phyloP scores from a whole-genome alignment of 192 early-diverging fungal species.

The Backusella westeae region DNA sequence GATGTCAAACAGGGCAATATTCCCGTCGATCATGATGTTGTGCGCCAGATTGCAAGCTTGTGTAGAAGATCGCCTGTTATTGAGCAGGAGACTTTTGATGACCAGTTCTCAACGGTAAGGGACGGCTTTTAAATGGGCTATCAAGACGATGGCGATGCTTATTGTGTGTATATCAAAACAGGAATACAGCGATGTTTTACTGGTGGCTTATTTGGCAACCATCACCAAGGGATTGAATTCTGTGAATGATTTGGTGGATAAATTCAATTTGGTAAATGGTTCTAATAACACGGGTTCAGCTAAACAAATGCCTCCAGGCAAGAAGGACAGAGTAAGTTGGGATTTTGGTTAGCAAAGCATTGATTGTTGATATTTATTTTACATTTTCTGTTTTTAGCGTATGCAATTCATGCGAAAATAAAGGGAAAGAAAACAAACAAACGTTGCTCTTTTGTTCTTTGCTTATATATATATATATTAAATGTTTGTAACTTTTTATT shows the following conservation, averaged over 20 bases:
- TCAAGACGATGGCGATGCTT: neutral
- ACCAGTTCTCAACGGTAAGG: conserved; percentile 68
- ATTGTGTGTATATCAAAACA: conserved; percentile 23
- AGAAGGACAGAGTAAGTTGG: conserved; percentile 7
- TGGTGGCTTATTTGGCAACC: conserved; percentile 71
- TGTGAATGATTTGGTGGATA: conserved; percentile 65
- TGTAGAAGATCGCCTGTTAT: conserved; percentile 71
- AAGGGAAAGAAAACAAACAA: neutral
- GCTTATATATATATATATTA: neutral
- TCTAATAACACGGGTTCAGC: neutral
- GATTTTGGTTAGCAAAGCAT: too few relatives aligned
- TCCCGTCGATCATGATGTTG: conserved; percentile 67
- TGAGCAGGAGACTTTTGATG: conserved; percentile 60
- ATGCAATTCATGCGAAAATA: neutral
- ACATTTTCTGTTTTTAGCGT: neutral
- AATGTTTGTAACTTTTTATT: neutral
- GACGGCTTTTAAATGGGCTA: too few relatives aligned
- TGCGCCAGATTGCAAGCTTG: conserved; percentile 76
- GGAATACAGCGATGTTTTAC: conserved; percentile 82
- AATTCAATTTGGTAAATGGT: conserved; percentile 46
- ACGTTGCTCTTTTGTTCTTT: neutral
- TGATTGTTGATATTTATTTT: neutral
- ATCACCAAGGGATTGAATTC: conserved; percentile 74
- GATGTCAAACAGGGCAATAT: conserved; percentile 63
- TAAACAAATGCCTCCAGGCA: neutral